Percentiles rank a stretch among this genome's conserved stretches.
Conservation (phyloP, 805 yeast species). For the Candida khao-thaluensis region DNA sequence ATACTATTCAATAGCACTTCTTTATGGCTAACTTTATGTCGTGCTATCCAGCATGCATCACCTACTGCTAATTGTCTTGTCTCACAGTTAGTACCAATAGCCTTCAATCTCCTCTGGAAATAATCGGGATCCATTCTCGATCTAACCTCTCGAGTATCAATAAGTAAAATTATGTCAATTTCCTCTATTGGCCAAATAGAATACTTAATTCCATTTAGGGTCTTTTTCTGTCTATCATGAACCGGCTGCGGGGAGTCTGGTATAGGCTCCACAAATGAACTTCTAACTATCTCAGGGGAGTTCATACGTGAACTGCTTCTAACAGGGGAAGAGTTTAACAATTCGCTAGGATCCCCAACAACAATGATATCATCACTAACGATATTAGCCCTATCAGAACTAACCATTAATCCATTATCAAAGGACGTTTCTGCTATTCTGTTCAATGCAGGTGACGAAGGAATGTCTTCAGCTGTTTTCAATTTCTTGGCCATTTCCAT, state of each 20-base stretch:
- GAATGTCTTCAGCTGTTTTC: conserved; percentile 43
- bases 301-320: no score
- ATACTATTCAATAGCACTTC: conserved; percentile 76
- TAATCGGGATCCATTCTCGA: conserved; percentile 67
- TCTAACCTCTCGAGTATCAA: conserved; percentile 83
- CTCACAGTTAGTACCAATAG: conserved; percentile 50
- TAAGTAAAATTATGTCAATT: conserved; percentile 57
- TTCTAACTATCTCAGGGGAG: neutral
- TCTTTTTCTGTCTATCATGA: conserved; percentile 27
- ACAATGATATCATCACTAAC: conserved; percentile 11
- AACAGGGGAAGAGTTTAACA: conserved; percentile 10
- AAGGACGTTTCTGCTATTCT: conserved; percentile 25
- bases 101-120: conserved; percentile 55
- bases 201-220: conserved; percentile 29
- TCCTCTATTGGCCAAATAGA: conserved; percentile 61
- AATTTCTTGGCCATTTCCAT: conserved; percentile 57
- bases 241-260: neutral
- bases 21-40: conserved; percentile 52
- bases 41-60: conserved; percentile 88
- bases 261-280: neutral
- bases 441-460: conserved; percentile 21
- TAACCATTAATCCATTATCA: conserved; percentile 34
- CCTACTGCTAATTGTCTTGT: conserved; percentile 71
- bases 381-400: conserved; percentile 19
- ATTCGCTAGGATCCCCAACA: conserved; percentile 13